Evolutionary conservation across 352 stramenopile genomes (phyloP).

Genomic region (Pythium pyrilobum): DNA sequence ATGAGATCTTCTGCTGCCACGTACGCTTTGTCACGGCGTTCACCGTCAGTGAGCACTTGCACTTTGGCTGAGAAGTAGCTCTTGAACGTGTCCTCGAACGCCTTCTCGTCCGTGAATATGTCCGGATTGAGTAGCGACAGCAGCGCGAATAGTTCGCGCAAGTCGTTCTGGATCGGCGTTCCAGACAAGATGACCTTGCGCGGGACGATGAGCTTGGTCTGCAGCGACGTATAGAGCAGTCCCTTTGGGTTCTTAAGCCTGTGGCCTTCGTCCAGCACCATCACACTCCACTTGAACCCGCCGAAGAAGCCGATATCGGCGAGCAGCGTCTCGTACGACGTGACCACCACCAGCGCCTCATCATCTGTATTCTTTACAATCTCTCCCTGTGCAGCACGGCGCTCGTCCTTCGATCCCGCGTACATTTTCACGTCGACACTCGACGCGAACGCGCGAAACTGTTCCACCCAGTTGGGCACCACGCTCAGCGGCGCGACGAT

Average conservation of each 20-base stretch:
- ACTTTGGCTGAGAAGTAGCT: constrained; percentile 66
- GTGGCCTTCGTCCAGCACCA: constrained; percentile 88
- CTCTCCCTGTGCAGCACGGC: constrained; percentile 20
- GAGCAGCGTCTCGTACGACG: constrained; percentile 70
- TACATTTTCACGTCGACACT: constrained; percentile 54
- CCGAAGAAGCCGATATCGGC: constrained; percentile 52
- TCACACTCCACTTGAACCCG: constrained; percentile 39
- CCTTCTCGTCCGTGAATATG: constrained; percentile 59
- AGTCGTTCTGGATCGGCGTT: constrained; percentile 85
- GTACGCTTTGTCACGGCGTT: background rate
- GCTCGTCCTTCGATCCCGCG: constrained; percentile 46
- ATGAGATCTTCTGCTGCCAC: constrained; percentile 45
- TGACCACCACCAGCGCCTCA: constrained; percentile 47
- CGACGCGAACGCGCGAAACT: constrained; percentile 67
- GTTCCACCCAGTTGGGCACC: constrained; percentile 80
- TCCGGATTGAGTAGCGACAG: constrained; percentile 80
- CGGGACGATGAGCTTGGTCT: constrained; percentile 26
- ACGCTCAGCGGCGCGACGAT: constrained; percentile 74
- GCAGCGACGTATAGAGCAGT: constrained; percentile 44
- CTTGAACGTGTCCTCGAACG: constrained; percentile 49
- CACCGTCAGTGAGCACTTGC: constrained; percentile 27
- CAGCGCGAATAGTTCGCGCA: constrained; percentile 80
- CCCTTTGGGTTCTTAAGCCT: constrained; percentile 83
- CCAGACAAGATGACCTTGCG: constrained; percentile 72
- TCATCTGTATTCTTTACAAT: background rate